A percentile compares a stretch with the other conserved stretches of the same genome.
Evolutionary conservation across 2,329 filamentous ascomycete genomes (phyloP).

Genomic region (Colletotrichum costaricense): DNA sequence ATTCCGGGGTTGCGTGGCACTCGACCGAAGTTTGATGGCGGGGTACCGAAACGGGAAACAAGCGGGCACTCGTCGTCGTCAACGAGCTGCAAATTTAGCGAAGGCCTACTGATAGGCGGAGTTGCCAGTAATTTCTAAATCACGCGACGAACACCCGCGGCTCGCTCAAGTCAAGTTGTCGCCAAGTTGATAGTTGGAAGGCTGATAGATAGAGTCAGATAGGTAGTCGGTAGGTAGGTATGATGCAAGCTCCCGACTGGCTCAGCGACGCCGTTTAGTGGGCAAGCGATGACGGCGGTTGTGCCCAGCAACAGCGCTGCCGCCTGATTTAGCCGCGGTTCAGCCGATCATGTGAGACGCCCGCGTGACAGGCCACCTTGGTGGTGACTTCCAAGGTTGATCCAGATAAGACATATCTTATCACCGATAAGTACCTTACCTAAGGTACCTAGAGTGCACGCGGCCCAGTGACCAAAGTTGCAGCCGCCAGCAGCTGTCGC

Average conservation of each 20-base stretch:
- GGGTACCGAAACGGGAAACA: conserved; percentile 33
- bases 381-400: neutral
- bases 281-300: conserved; percentile 32
- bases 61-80: conserved; percentile 27
- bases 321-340: conserved; percentile 24
- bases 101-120: neutral
- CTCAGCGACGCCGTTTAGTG: conserved; percentile 33
- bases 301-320: conserved; percentile 24
- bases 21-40: conserved; percentile 35
- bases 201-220: conserved; percentile 25
- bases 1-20: conserved; percentile 33
- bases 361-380: conserved; percentile 15
- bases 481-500: neutral
- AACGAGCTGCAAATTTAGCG: conserved; percentile 4
- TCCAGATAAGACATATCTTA: conserved; percentile 3
- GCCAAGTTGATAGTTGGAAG: conserved; percentile 24
- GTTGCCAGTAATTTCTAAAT: neutral
- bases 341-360: conserved; percentile 27
- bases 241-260: conserved; percentile 36
- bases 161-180: conserved; percentile 16
- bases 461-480: neutral
- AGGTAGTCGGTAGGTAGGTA: conserved; percentile 15
- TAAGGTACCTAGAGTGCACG: too few relatives aligned
- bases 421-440: neutral
- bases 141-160: conserved; percentile 27